phyloP scores from a whole-genome alignment of 2,329 filamentous ascomycete species.

The Cytospora mali region DNA sequence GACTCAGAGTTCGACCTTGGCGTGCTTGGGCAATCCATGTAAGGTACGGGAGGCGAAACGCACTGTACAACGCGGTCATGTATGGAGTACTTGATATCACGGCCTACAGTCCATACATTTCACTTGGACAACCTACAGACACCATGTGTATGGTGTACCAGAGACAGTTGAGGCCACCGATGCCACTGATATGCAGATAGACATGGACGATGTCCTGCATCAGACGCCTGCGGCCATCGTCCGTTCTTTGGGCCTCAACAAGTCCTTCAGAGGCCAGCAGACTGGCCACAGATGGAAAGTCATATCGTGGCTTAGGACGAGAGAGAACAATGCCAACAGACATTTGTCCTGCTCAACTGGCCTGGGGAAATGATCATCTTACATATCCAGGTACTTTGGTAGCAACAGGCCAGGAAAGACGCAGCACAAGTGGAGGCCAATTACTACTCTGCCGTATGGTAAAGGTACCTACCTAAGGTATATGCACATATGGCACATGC shows the following conservation, averaged over 20 bases:
- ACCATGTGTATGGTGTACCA: not conserved
- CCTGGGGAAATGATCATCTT: constrained; percentile 16
- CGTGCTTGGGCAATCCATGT: constrained; percentile 23
- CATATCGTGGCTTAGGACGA: constrained; percentile 20
- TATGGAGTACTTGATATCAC: not conserved
- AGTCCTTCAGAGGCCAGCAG: constrained; percentile 4
- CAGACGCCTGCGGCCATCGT: constrained; percentile 21
- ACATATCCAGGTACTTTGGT: constrained; percentile 5
- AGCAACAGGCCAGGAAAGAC: constrained; percentile 23
- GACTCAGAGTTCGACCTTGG: constrained; percentile 9
- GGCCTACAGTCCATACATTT: not conserved
- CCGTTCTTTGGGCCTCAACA: constrained; percentile 12
- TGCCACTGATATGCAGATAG: not conserved
- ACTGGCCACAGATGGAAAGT: constrained; percentile 10
- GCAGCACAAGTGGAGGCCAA: constrained; percentile 31
- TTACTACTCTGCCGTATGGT: too few species aligned
- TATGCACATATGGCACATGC: constrained; percentile 29
- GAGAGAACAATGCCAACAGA: constrained; percentile 1
- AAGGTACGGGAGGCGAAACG: constrained; percentile 23
- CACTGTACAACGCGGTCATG: constrained; percentile 20
- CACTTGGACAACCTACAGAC: not conserved
- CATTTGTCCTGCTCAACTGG: constrained; percentile 22
- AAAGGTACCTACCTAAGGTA: not conserved
- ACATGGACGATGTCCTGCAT: not conserved
- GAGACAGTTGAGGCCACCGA: not conserved